A percentile compares a stretch with the other conserved stretches of the same genome.
phyloP scores from a whole-genome alignment of 805 yeast species.

The Yarrowia deformans region DNA sequence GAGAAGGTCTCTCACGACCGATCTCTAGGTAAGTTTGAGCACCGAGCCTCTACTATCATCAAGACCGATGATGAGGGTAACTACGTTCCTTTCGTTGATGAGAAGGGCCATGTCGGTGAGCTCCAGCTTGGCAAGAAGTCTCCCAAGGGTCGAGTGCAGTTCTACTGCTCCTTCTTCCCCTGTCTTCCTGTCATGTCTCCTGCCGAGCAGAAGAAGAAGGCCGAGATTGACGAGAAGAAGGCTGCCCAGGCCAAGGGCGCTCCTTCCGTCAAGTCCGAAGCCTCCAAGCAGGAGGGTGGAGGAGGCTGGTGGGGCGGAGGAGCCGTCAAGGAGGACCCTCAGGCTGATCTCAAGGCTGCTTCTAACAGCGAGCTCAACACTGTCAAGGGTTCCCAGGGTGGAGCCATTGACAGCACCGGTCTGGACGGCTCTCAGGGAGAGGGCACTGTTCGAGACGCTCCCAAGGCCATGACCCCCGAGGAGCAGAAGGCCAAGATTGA shows the following conservation, averaged over 20 bases:
- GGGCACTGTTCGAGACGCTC: neutral
- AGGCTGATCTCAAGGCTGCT: slow-evolving; percentile 42
- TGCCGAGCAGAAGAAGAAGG: slow-evolving; percentile 61
- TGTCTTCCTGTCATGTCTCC: slow-evolving; percentile 77
- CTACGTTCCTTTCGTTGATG: slow-evolving; percentile 50
- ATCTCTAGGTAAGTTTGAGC: slow-evolving; percentile 80
- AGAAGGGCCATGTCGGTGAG: slow-evolving; percentile 60
- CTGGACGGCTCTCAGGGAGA: slow-evolving; percentile 14
- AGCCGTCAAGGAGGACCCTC: slow-evolving; percentile 39
- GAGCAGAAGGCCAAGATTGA: slow-evolving; percentile 51
- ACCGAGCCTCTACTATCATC: slow-evolving; percentile 71
- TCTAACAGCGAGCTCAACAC: neutral
- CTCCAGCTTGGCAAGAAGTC: slow-evolving; percentile 75
- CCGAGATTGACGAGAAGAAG: slow-evolving; percentile 50
- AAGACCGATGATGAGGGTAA: slow-evolving; percentile 66
- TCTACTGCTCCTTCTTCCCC: slow-evolving; percentile 84
- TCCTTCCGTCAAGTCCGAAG: slow-evolving; percentile 33
- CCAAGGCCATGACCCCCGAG: slow-evolving; percentile 41
- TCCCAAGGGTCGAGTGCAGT: slow-evolving; percentile 81
- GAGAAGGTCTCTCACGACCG: slow-evolving; percentile 82
- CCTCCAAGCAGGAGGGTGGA: slow-evolving; percentile 41
- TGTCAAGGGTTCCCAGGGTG: neutral
- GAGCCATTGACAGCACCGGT: slow-evolving; percentile 11
- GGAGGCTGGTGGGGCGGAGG: slow-evolving; percentile 15
- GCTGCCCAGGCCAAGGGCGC: slow-evolving; percentile 45